Evolutionary conservation across 305 asterid genomes (phyloP), one percentile per base, ranked within the genome.

Genomic region (Fraxinus platypoda): DNA sequence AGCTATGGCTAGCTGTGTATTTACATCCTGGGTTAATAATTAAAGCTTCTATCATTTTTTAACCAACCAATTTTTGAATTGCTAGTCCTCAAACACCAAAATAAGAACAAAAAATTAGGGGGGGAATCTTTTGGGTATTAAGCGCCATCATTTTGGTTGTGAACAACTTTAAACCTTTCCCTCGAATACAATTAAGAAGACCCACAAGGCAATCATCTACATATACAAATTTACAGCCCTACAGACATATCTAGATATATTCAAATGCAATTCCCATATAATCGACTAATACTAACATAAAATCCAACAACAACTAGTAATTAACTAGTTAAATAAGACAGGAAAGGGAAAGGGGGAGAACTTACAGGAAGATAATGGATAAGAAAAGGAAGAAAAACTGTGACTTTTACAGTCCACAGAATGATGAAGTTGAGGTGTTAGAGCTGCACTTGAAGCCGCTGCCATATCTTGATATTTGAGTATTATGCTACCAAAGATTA

Each of bases 401-500:
- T 0, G 8, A 68, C 21, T 68, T 68, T 13, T 68, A 28, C 37
- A n/a, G 34, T 68, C 74, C 12, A 26, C 13, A 11, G 34, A 25
- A 11, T 26, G 74, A 75, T 84, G 81, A 30, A 85, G 81, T 81
- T 83, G 90, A 77, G 87, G 85, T 75, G 88, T 85, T 4, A 88
- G 76, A 82, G 88, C 83, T 82, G 91, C 89, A 83, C 74, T 59
- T 26, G 89, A 83, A 73, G 90, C 84, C 73, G 87, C 66, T 70
- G 90, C 88, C 91, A 90, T 90, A 78, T 81, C 85, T 81, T 30
- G 17, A 34, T 37, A 38, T 73, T 73, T 78, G 46, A 77, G 79
- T 9, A 33, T 41, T 35, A 28, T 76, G 43, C 68, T 12, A 38
- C 82, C 77, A 66, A 81, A 68, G 37, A 25, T 13, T 26, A 12